Evolutionary conservation across 73 alveolate species (phyloP).

Genomic region (Loxodes magnus): DNA sequence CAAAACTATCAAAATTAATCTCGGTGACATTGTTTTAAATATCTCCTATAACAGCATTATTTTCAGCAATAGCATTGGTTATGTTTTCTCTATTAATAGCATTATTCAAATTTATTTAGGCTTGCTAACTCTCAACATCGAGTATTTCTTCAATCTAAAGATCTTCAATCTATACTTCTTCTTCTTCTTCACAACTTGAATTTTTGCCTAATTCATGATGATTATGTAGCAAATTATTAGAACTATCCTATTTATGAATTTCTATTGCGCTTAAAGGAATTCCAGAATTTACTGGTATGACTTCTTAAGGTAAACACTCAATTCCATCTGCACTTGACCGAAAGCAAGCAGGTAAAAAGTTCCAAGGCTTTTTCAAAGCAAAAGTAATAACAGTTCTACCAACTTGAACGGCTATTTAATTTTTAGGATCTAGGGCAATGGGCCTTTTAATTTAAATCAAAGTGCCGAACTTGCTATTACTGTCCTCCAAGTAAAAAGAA

Average conservation of each 20-base stretch:
- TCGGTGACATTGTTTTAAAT: too few species aligned
- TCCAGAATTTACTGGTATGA: slow-evolving; percentile 12
- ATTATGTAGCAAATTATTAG: not conserved
- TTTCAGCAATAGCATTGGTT: too few species aligned
- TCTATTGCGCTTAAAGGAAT: slow-evolving; percentile 8
- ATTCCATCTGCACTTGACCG: not conserved
- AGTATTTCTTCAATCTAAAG: too few species aligned
- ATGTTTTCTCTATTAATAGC: too few species aligned
- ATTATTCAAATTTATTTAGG: too few species aligned
- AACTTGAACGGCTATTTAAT: not conserved
- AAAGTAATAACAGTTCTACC: slow-evolving; percentile 11
- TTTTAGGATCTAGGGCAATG: slow-evolving; percentile 3
- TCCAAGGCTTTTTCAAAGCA: slow-evolving; percentile 4
- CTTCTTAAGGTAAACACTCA: not conserved
- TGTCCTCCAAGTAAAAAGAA: slow-evolving; percentile 7
- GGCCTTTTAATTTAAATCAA: slow-evolving; percentile 12
- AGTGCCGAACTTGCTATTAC: slow-evolving; percentile 17
- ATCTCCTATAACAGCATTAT: too few species aligned
- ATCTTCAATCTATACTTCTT: too few species aligned
- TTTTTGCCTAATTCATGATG: slow-evolving; percentile 6
- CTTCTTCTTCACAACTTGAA: not conserved
- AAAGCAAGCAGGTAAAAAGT: slow-evolving; percentile 12
- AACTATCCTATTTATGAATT: not conserved
- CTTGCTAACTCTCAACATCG: too few species aligned
- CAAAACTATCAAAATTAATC: too few species aligned